Percentiles rank a stretch among this genome's conserved stretches.
phyloP scores from a whole-genome alignment of 2,329 filamentous ascomycete species.

The Colletotrichum lupini region DNA sequence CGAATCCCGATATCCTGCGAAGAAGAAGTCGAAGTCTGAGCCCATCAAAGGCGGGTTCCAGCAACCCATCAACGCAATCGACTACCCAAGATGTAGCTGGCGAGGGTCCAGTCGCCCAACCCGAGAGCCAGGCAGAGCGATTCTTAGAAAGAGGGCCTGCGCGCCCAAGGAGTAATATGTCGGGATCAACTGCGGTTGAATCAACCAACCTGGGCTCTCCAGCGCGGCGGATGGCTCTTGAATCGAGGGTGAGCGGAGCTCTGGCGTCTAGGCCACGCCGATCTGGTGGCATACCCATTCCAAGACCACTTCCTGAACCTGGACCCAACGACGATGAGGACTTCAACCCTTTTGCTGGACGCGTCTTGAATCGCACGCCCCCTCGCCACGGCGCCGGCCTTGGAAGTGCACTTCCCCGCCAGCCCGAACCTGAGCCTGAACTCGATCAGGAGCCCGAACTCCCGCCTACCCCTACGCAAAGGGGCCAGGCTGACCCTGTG shows the following conservation, averaged over 20 bases:
- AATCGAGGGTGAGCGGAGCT: constrained; percentile 43
- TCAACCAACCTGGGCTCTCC: constrained; percentile 18
- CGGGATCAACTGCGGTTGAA: background rate
- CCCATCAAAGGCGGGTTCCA: constrained; percentile 36
- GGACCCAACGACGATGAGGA: constrained; percentile 53
- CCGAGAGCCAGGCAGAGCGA: background rate
- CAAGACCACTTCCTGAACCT: constrained; percentile 60
- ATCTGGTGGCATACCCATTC: constrained; percentile 54
- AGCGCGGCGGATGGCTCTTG: constrained; percentile 41
- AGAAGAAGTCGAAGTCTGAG: constrained; percentile 23
- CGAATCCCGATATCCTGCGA: constrained; percentile 68
- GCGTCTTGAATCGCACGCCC: constrained; percentile 49
- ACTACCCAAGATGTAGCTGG: background rate
- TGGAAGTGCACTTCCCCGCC: background rate
- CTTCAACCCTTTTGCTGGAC: constrained; percentile 53
- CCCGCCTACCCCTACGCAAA: constrained; percentile 66
- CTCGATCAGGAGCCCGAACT: constrained; percentile 66
- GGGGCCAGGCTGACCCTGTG: constrained; percentile 60
- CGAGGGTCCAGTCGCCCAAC: background rate
- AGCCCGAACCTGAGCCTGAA: constrained; percentile 21
- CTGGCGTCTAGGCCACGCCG: constrained; percentile 51
- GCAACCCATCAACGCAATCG: constrained; percentile 10
- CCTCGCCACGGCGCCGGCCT: constrained; percentile 38
- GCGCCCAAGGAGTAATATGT: constrained; percentile 22
- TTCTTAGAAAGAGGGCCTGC: constrained; percentile 16